A percentile compares a stretch with the other conserved stretches of the same genome.
Conservation (phyloP, 2,329 filamentous ascomycete genomes). For the Aspergillus ustus region DNA sequence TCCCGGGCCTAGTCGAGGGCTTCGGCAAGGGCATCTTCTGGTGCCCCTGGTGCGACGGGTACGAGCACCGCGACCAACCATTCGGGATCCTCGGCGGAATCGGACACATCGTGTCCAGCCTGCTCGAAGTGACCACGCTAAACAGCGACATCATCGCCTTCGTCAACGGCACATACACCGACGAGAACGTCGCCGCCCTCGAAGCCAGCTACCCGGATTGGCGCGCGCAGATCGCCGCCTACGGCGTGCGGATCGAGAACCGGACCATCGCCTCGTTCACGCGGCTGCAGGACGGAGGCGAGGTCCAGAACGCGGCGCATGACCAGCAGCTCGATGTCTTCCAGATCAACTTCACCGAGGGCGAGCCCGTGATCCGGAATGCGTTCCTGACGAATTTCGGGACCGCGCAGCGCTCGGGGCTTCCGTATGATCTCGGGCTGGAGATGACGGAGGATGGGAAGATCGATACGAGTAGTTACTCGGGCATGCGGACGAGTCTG, state of each 20-base stretch:
- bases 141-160: slow-evolving; percentile 62
- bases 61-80: slow-evolving; percentile 63
- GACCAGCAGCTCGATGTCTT: slow-evolving; percentile 59
- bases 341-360: slow-evolving; percentile 57
- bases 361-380: slow-evolving; percentile 50
- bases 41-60: slow-evolving; percentile 69
- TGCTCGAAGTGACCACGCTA: slow-evolving; percentile 59
- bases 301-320: slow-evolving; percentile 32
- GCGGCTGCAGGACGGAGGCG: slow-evolving; percentile 47
- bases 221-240: slow-evolving; percentile 54
- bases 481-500: slow-evolving; percentile 57
- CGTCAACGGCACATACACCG: slow-evolving; percentile 64
- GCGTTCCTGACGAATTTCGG: slow-evolving; percentile 59
- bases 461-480: slow-evolving; percentile 49
- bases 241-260: slow-evolving; percentile 62
- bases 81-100: slow-evolving; percentile 59
- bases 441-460: slow-evolving; percentile 49
- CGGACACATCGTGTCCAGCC: slow-evolving; percentile 48
- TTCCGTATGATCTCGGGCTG: slow-evolving; percentile 57
- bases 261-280: slow-evolving; percentile 56
- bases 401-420: slow-evolving; percentile 52
- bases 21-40: slow-evolving; percentile 66
- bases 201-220: slow-evolving; percentile 52
- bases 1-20: slow-evolving; percentile 59
- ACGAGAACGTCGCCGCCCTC: slow-evolving; percentile 29